Evolutionary conservation across 441 rosid genomes (phyloP).

Genomic region (Pelargonium exstipulatum): DNA sequence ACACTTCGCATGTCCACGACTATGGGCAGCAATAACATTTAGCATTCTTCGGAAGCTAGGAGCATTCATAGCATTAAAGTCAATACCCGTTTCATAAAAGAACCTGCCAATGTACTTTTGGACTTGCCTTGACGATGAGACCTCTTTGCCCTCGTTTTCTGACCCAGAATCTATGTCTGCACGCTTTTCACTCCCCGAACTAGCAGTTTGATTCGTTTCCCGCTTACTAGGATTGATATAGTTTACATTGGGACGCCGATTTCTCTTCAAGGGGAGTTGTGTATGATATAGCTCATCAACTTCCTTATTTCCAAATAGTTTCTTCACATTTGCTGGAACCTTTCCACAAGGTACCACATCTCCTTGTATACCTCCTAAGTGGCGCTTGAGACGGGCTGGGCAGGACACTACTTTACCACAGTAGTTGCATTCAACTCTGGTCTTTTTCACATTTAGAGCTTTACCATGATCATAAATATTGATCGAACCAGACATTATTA

Average conservation of each 20-base stretch:
- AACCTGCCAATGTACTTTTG: slow-evolving; percentile 41
- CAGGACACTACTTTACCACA: slow-evolving; percentile 38
- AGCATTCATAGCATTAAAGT: slow-evolving; percentile 34
- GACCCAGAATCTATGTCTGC: slow-evolving; percentile 7
- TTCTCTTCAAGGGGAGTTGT: slow-evolving; percentile 29
- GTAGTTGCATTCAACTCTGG: slow-evolving; percentile 41
- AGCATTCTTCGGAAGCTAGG: slow-evolving; percentile 40
- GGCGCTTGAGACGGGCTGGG: slow-evolving; percentile 31
- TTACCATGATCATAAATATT: slow-evolving; percentile 37
- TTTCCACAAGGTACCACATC: slow-evolving; percentile 34
- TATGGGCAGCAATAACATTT: slow-evolving; percentile 11
- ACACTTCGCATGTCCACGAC: slow-evolving; percentile 18
- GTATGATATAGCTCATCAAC: slow-evolving; percentile 16
- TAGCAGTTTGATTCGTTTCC: slow-evolving; percentile 16
- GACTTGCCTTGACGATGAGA: slow-evolving; percentile 21
- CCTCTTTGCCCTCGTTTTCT: slow-evolving; percentile 19
- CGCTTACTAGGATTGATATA: slow-evolving; percentile 17
- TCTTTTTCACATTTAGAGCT: slow-evolving; percentile 19
- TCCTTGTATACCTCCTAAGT: slow-evolving; percentile 44
- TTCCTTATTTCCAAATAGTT: slow-evolving; percentile 16
- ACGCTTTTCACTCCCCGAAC: slow-evolving; percentile 16
- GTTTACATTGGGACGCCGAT: slow-evolving; percentile 6
- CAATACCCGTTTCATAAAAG: slow-evolving; percentile 42
- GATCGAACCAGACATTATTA: slow-evolving; percentile 27
- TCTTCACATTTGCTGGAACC: slow-evolving; percentile 36